Evolutionary conservation across 2,329 filamentous ascomycete species (phyloP), one percentile per base, ranked within the genome.

Genomic region (Phaeomoniella chlamydospora): DNA sequence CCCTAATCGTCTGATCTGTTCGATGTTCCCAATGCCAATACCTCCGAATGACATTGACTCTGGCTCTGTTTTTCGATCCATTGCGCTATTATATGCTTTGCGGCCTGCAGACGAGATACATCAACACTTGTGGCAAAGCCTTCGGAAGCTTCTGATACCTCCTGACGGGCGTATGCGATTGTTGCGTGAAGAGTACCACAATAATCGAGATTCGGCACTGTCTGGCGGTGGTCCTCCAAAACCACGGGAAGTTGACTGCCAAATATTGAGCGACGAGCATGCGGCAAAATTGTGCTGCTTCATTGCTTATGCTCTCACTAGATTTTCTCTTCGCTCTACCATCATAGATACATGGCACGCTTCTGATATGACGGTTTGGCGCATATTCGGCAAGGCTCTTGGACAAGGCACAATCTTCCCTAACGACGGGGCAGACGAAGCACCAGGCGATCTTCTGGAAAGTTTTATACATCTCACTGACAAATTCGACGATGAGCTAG

Each of bases 11-110:
- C 51, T 66, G 6, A 35, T 64, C 3, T 48, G 41, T 29, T 64
- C 62, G 5, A 64, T 65, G 45, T 36, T 17, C 42, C 22, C 43
- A n/a, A n/a, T n/a, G n/a, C n/a, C n/a, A n/a, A n/a, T n/a, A n/a
- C n/a, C n/a, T 26, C 9, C n/a, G n/a, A n/a, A 26, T 6, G 22
- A 26, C n/a, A 26, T 26, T 26, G 22, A 26, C 22, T 9, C n/a
- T 6, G 22, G 9, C 6, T 26, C 22, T 6, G 22, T 26, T 26
- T 26, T 26, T 26, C 22, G 22, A n/a, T 26, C 22, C n/a, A n/a
- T n/a, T n/a, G 22, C 22, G 6, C 6, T 26, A 9, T n/a, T 26
- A 6, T 26, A 26, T n/a, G 22, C 6, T n/a, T 26, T 26, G 22
- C 9, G 22, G 9, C 6, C 6, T 26, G 9, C 22, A 26, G 22